Conservation (phyloP, 805 yeast species). For the Yamadazyma olivae region DNA sequence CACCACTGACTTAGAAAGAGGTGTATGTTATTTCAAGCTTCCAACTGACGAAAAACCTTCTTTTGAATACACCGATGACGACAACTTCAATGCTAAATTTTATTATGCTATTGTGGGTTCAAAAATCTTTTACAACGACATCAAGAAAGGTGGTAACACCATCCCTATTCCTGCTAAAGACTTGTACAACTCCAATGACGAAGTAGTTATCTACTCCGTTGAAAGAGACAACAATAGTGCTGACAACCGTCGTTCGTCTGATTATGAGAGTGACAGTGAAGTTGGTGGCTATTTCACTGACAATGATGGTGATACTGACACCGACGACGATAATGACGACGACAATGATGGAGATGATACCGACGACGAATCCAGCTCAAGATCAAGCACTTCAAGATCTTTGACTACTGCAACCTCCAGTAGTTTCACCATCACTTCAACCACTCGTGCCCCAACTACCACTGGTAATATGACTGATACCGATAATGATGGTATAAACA, state of each 20-base stretch:
- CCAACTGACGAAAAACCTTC: not conserved
- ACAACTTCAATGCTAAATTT: conserved; percentile 1
- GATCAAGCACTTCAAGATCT: no score
- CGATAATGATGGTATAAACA: not conserved
- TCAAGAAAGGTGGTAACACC: conserved; percentile 1
- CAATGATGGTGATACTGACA: conserved; percentile 2
- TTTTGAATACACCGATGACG: conserved; percentile 1
- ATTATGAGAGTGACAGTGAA: not conserved
- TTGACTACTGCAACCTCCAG: no score
- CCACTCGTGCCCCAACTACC: no score
- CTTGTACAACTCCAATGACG: conserved; percentile 1
- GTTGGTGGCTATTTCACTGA: not conserved
- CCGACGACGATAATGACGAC: not conserved
- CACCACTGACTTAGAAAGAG: conserved; percentile 1
- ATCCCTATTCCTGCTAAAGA: conserved; percentile 6
- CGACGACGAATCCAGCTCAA: no score
- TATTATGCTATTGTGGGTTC: conserved; percentile 4
- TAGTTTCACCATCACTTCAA: no score
- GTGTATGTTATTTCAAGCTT: conserved; percentile 1
- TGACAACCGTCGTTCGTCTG: not conserved
- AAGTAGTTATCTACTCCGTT: conserved; percentile 4
- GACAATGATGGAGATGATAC: not conserved
- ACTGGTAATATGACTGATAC: no score
- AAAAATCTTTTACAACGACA: conserved; percentile 1
- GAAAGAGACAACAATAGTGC: not conserved